Conservation (phyloP, 192 early-diverging fungal species). For the Coemansia asiatica region DNA sequence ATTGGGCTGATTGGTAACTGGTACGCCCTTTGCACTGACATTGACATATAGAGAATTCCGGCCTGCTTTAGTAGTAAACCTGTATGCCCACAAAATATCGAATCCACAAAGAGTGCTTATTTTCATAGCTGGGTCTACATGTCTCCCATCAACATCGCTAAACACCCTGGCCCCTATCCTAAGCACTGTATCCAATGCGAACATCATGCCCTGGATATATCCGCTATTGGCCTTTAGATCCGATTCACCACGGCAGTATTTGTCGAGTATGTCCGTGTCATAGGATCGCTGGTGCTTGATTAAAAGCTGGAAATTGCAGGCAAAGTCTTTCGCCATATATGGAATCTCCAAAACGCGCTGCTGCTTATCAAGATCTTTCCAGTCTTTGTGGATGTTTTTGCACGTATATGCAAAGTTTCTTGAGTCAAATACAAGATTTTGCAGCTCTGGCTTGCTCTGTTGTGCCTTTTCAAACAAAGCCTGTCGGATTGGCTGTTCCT, state of each 20-base stretch:
- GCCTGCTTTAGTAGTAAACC: slow-evolving; percentile 17
- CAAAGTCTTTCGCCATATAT: neutral
- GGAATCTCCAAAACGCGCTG: neutral
- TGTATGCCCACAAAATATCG: slow-evolving; percentile 39
- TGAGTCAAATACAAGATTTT: slow-evolving; percentile 23
- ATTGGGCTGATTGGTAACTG: slow-evolving; percentile 7
- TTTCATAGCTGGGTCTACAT: slow-evolving; percentile 1
- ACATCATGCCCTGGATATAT: slow-evolving; percentile 23
- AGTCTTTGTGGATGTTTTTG: slow-evolving; percentile 15
- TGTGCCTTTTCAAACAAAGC: neutral
- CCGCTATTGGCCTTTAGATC: neutral
- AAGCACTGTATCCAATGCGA: slow-evolving; percentile 23
- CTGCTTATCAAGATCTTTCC: neutral
- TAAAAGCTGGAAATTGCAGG: slow-evolving; percentile 15
- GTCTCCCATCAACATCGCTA: neutral
- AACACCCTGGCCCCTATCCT: slow-evolving; percentile 10
- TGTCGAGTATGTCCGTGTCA: slow-evolving; percentile 9
- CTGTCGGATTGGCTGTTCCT: neutral
- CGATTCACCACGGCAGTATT: slow-evolving; percentile 3
- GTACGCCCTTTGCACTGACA: slow-evolving; percentile 13
- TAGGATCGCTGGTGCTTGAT: slow-evolving; percentile 20
- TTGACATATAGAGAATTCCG: slow-evolving; percentile 6
- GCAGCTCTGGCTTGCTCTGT: neutral
- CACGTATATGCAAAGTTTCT: slow-evolving; percentile 27
- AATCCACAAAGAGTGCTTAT: slow-evolving; percentile 14